A percentile compares a stretch with the other conserved stretches of the same genome.
Evolutionary conservation across 2,329 filamentous ascomycete genomes (phyloP).

Genomic region (Paradendryphiella salina): DNA sequence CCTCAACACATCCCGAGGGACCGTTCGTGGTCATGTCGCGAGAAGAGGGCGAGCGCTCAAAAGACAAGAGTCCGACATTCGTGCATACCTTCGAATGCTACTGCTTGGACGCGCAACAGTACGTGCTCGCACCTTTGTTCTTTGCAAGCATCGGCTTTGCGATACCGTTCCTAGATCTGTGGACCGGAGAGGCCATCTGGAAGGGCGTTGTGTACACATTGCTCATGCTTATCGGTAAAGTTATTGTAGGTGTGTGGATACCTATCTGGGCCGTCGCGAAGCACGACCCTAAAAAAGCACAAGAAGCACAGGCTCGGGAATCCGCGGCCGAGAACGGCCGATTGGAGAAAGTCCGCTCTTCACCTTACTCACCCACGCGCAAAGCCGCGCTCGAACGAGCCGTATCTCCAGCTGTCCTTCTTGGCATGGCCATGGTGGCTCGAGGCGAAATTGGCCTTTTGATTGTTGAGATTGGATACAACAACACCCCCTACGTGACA

Average conservation of each 20-base stretch:
- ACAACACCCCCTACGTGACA: conserved; percentile 31
- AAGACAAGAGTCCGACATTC: conserved; percentile 34
- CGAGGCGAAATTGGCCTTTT: conserved; percentile 37
- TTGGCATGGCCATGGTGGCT: conserved; percentile 35
- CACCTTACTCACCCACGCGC: conserved; percentile 6
- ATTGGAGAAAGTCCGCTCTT: conserved; percentile 2
- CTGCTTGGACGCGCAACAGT: conserved; percentile 53
- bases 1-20: conserved; percentile 23
- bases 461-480: conserved; percentile 36
- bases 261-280: conserved; percentile 11
- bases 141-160: conserved; percentile 40
- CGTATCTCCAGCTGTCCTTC: conserved; percentile 15
- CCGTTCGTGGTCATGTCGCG: conserved; percentile 32
- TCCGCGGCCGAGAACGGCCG: neutral
- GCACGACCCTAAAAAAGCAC: conserved; percentile 13
- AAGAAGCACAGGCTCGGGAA: neutral
- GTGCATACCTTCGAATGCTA: conserved; percentile 44
- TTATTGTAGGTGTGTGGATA: conserved; percentile 15
- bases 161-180: conserved; percentile 36
- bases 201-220: conserved; percentile 33
- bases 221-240: conserved; percentile 30
- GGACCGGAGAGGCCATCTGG: conserved; percentile 36
- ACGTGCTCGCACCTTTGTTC: conserved; percentile 36
- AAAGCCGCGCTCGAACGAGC: conserved; percentile 9
- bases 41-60: conserved; percentile 32